Evolutionary conservation across 2,329 filamentous ascomycete species (phyloP), one percentile per base, ranked within the genome.

Genomic region (Aaosphaeria arxii): DNA sequence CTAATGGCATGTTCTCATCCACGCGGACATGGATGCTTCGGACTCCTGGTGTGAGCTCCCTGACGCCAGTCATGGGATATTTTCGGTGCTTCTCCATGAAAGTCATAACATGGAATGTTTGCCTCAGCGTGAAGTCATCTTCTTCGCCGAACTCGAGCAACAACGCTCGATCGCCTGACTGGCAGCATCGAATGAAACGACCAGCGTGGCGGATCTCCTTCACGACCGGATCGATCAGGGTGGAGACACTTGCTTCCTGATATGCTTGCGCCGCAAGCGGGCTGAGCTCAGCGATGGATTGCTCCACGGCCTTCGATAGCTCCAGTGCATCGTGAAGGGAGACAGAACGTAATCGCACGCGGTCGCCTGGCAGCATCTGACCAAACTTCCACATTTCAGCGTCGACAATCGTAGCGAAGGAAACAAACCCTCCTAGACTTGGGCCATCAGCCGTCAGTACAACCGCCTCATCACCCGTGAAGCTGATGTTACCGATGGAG

Each of bases 341-440:
- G 1, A 81, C 74, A 1, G 73, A 70, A 40, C 70, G 69, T 50
- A 79, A 81, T 39, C 71, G 72, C 40, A 85, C 52, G 2, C 71
- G 77, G 55, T 83, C 78, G 4, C 82, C 82, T 2, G 83, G 76
- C 52, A 80, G 81, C 30, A 85, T 66, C 58, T 86, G 82, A 0
- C 83, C 83, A 7, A 86, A 57, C 55, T 83, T 82, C 81, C 81
- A 85, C 57, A 78, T 74, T 44, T 84, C 81, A 2, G 75, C 81
- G 49, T 76, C 77, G 30, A 82, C 72, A 11, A 83, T 72, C 0
- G 81, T 85, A 2, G 77, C 76, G 7, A 73, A 77, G 30, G 75
- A 80, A 0, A 83, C 72, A 49, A 85, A 84, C 0, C 83, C 82
- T 6, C 83, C 82, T 49, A 85, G 77, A 53, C 84, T 81, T 0